Evolutionary conservation across 2,329 filamentous ascomycete genomes (phyloP).

Genomic region (Calonectria fujianensis): DNA sequence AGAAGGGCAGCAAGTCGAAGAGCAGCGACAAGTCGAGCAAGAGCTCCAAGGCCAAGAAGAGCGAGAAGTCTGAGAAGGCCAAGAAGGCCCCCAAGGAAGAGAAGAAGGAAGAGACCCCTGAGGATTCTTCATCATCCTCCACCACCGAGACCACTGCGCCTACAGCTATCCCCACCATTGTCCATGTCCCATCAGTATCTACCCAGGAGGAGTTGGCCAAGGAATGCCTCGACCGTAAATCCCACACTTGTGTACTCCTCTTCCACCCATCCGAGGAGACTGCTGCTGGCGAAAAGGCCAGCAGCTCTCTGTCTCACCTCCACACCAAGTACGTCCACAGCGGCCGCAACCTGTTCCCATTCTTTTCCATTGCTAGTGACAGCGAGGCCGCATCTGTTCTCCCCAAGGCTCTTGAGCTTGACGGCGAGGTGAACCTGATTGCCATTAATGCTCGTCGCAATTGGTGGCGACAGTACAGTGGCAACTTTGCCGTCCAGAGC

Average conservation of each 20-base stretch:
- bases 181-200: conserved; percentile 79
- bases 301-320: conserved; percentile 81
- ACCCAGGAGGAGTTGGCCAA: conserved; percentile 79
- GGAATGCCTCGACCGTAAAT: conserved; percentile 84
- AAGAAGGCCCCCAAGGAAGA: conserved; percentile 57
- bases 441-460: conserved; percentile 89
- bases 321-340: conserved; percentile 83
- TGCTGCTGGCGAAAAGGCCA: conserved; percentile 72
- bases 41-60: conserved; percentile 61
- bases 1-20: conserved; percentile 62
- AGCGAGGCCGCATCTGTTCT: conserved; percentile 65
- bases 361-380: conserved; percentile 82
- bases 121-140: conserved; percentile 48
- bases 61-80: conserved; percentile 54
- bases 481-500: conserved; percentile 74
- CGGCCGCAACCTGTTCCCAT: conserved; percentile 84
- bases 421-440: conserved; percentile 80
- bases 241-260: conserved; percentile 88
- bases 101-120: conserved; percentile 53
- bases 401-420: conserved; percentile 73
- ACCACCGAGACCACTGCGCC: conserved; percentile 46
- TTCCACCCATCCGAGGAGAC: conserved; percentile 76
- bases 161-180: conserved; percentile 63
- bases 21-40: conserved; percentile 63
- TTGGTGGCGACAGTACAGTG: conserved; percentile 88